These are phyloP conservation scores for Debaryomyces castellii DNA, from an alignment of 805 yeast species.

Conservation along the genomic window DNA sequence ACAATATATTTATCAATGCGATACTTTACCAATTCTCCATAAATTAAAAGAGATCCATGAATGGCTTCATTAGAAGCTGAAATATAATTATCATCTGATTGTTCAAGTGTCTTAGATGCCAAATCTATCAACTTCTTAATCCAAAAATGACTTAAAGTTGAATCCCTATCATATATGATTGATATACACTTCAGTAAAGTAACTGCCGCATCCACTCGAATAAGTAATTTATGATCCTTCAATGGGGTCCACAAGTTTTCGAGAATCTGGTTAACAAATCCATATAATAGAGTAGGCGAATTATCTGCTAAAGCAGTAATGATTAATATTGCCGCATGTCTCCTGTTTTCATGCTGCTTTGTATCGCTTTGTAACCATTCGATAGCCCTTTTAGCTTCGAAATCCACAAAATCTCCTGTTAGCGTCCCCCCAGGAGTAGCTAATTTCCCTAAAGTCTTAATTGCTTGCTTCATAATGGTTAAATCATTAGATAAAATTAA, in stretches of 20 bases:
- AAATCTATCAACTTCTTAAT: slow-evolving; percentile 66
- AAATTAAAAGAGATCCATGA: slow-evolving; percentile 86
- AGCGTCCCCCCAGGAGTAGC: slow-evolving; percentile 88
- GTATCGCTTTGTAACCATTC: slow-evolving; percentile 88
- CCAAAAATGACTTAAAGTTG: slow-evolving; percentile 70
- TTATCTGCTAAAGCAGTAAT: slow-evolving; percentile 81
- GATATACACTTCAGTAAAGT: slow-evolving; percentile 75
- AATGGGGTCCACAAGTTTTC: slow-evolving; percentile 87
- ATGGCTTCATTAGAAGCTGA: slow-evolving; percentile 55
- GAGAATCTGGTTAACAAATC: slow-evolving; percentile 73
- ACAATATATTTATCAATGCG: slow-evolving; percentile 72
- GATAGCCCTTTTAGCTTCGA: slow-evolving; percentile 82
- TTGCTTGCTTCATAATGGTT: slow-evolving; percentile 83
- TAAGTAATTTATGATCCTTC: slow-evolving; percentile 70
- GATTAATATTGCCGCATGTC: slow-evolving; percentile 88
- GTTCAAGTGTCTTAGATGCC: slow-evolving; percentile 43
- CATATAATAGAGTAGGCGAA: slow-evolving; percentile 80
- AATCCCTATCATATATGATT: slow-evolving; percentile 78
- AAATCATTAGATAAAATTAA: slow-evolving; percentile 80
- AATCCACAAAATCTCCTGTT: slow-evolving; percentile 90
- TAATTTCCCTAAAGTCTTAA: slow-evolving; percentile 81
- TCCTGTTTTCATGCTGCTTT: slow-evolving; percentile 71
- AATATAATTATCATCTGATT: slow-evolving; percentile 17
- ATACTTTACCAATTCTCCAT: slow-evolving; percentile 67
- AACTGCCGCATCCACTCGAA: slow-evolving; percentile 81